Evolutionary conservation across 2,329 filamentous ascomycete species (phyloP).

Genomic region (Falciphora oryzae): DNA sequence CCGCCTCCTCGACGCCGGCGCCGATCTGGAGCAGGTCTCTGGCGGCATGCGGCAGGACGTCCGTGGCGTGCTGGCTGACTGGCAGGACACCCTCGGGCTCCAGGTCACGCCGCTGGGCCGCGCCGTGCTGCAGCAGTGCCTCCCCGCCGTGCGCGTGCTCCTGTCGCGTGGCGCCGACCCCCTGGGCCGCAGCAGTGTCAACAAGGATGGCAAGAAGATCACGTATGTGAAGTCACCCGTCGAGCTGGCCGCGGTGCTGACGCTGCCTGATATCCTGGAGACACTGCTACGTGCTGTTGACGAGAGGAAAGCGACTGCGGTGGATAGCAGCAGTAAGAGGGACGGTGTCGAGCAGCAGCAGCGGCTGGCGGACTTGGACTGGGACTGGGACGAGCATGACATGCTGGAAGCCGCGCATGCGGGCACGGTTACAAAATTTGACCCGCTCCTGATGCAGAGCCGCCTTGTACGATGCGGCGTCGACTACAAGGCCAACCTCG

Average conservation of each 20-base stretch:
- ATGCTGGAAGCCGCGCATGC: slow-evolving; percentile 13
- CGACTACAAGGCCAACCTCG: slow-evolving; percentile 9
- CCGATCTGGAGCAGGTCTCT: slow-evolving; percentile 13
- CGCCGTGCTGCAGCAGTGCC: slow-evolving; percentile 13
- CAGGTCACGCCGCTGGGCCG: slow-evolving; percentile 12
- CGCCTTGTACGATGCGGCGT: slow-evolving; percentile 15
- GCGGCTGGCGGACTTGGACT: not conserved
- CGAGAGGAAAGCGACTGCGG: not conserved
- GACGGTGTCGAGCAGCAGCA: too few species aligned
- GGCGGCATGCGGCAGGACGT: slow-evolving; percentile 9
- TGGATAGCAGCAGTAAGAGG: too few species aligned
- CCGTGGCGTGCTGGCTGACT: slow-evolving; percentile 12
- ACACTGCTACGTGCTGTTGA: slow-evolving; percentile 11
- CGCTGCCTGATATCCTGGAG: slow-evolving; percentile 15
- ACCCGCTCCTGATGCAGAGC: slow-evolving; percentile 13
- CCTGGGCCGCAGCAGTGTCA: not conserved
- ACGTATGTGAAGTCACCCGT: slow-evolving; percentile 10
- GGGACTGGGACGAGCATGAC: slow-evolving; percentile 11
- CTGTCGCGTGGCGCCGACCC: slow-evolving; percentile 13
- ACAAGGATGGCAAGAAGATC: not conserved
- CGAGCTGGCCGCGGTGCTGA: slow-evolving; percentile 14
- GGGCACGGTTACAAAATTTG: slow-evolving; percentile 10
- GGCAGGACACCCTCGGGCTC: slow-evolving; percentile 13
- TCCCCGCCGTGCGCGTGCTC: slow-evolving; percentile 12
- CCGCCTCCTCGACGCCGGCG: slow-evolving; percentile 12